Evolutionary conservation across 129 eudicot genomes (phyloP), one percentile per base, ranked within the genome.

Genomic region (Lonicera japonica): DNA sequence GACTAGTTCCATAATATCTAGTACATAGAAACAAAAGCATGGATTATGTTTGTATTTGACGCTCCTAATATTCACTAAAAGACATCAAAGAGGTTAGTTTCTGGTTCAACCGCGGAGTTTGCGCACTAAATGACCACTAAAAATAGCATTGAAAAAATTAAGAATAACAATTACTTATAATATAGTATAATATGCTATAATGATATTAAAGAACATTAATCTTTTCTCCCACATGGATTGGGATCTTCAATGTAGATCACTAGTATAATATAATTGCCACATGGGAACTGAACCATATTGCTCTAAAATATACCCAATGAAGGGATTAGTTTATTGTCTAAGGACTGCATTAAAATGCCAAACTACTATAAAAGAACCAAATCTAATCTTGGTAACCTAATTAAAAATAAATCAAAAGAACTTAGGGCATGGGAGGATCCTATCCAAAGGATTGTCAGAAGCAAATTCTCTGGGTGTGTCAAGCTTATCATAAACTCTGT

Each of bases 171-270:
- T 1, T 6, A 29, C 36, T 1, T 29, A 29, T 29, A 29, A 29
- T 29, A 29, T 6, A 6, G 36, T 29, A 29, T n/a, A n/a, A n/a
- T n/a, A n/a, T n/a, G n/a, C 36, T 29, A 29, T 29, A 29, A 29
- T 29, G 36, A 29, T 6, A 29, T 21, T 23, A 23, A 12, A 22
- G 1, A 58, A 58, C 51, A 4, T 15, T 3, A n/a, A 58, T 34
- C 5, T 58, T 4, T 3, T 58, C 15, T 39, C 53, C 53, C 52
- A 19, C 20, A 41, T 13, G 12, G 34, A 43, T 67, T 67, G 63
- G 72, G 72, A 67, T 67, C 63, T 56, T 54, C 63, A 66, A 67
- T 43, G 64, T 67, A 54, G 61, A 64, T 51, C 36, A 29, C 36
- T 29, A 29, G 36, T n/a, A n/a, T n/a, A 29, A 29, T 29, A 29